Evolutionary conservation across 208 protist species (phyloP), one percentile per base, ranked within the genome.

Genomic region (Spongospora subterranea): DNA sequence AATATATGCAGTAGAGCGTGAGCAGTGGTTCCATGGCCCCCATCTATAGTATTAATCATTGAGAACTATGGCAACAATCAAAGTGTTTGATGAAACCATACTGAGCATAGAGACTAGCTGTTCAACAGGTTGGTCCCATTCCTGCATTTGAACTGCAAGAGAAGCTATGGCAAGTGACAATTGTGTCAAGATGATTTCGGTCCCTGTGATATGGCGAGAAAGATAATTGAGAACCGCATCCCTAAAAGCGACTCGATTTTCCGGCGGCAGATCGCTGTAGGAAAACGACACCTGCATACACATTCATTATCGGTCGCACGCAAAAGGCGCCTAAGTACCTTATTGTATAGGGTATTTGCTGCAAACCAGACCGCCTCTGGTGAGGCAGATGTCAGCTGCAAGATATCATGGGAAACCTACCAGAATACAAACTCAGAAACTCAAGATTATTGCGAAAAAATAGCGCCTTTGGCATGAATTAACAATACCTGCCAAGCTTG

Each of bases 351-450:
- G 6, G 71, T 82, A 35, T 43, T 82, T 20, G 71, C 71, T 39
- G 71, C 71, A 43, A 82, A 82, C 71, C 71, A 82, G n/a, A 82
- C 35, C 71, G 71, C 71, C 71, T 82, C 71, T 6, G 71, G 11
- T 6, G 71, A 6, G 17, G n/a, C 71, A 45, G 6, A 39, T n/a
- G 71, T 20, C 17, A 43, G 6, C n/a, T 43, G 35, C 6, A 82
- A n/a, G n/a, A 82, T 82, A 43, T 82, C 71, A 43, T 82, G 71
- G 11, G 71, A 35, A 6, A n/a, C n/a, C 71, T 82, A 82, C n/a
- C 20, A 17, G 54, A 17, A 65, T 32, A 17, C 20, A 65, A 65
- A 32, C 54, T 65, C 54, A 65, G 54, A 17, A 65, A 17, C 17
- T 65, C 54, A 29, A 29, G 20, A 65, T 65, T 29, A 17, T 17